These are phyloP conservation scores for Opeltia flavorubescens DNA, from an alignment of 495 filamentous ascomycete genomes.

Conservation along the genomic window DNA sequence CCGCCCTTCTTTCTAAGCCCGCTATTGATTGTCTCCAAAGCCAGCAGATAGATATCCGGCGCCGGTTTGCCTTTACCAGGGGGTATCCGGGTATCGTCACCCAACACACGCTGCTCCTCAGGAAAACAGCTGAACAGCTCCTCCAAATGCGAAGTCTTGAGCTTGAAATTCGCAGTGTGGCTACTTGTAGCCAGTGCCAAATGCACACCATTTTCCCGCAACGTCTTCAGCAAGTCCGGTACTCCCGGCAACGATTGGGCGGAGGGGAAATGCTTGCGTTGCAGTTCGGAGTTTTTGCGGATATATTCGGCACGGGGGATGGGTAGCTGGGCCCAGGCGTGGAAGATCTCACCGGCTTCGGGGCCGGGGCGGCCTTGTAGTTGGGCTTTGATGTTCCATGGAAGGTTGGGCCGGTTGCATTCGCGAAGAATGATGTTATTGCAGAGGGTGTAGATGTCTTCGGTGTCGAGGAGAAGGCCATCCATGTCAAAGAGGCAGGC, in stretches of 20 bases:
- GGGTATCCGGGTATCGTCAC: conserved; percentile 73
- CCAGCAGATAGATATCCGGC: conserved; percentile 88
- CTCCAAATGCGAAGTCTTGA: conserved; percentile 66
- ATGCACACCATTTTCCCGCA: conserved; percentile 42
- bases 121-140: conserved; percentile 66
- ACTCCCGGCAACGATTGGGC: conserved; percentile 70
- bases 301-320: conserved; percentile 51
- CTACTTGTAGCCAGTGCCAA: conserved; percentile 82
- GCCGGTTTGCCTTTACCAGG: conserved; percentile 77
- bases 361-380: conserved; percentile 82
- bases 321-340: conserved; percentile 78
- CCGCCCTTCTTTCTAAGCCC: conserved; percentile 46
- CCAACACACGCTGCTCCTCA: conserved; percentile 52
- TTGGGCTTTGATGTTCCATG: conserved; percentile 89
- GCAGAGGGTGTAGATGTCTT: conserved; percentile 78
- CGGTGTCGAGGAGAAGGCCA: conserved; percentile 82
- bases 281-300: conserved; percentile 42
- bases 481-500: conserved; percentile 99
- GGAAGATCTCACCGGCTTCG: conserved; percentile 50
- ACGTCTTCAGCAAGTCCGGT: conserved; percentile 43
- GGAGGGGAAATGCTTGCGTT: conserved; percentile 56
- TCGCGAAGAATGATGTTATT: conserved; percentile 68
- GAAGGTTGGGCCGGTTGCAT: conserved; percentile 56
- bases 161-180: conserved; percentile 49
- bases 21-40: conserved; percentile 71